phyloP scores from a whole-genome alignment of 2,329 filamentous ascomycete species.

The Paecilomyces dactylethromorphus region DNA sequence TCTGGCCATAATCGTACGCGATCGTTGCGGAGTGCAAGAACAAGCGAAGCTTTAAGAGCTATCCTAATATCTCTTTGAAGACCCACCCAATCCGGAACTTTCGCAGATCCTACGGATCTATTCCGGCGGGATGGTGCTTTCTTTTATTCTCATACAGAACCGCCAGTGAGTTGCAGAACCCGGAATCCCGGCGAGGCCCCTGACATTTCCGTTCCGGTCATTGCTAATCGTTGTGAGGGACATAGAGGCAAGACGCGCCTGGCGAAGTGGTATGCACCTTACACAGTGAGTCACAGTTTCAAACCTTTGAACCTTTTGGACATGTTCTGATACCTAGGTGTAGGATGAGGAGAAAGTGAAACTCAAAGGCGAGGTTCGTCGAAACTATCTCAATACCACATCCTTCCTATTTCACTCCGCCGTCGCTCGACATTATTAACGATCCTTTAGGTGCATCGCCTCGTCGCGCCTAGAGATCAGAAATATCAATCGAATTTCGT shows the following conservation, averaged over 20 bases:
- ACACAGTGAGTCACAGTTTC: constrained; percentile 55
- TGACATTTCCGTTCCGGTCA: constrained; percentile 5
- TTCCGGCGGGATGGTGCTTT: constrained; percentile 54
- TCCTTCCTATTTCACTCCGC: constrained; percentile 1
- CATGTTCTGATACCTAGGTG: constrained; percentile 3
- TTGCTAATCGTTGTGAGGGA: constrained; percentile 13
- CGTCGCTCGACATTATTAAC: constrained; percentile 1
- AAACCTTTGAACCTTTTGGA: not conserved
- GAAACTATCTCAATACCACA: not conserved
- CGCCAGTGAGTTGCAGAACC: constrained; percentile 57
- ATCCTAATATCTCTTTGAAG: not conserved
- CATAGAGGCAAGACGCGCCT: constrained; percentile 91
- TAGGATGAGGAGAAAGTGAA: constrained; percentile 97
- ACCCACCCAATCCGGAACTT: not conserved
- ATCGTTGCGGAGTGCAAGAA: not conserved
- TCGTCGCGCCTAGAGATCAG: constrained; percentile 94
- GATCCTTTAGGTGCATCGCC: constrained; percentile 70
- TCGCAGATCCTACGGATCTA: not conserved
- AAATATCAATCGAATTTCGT: constrained; percentile 99
- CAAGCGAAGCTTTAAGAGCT: not conserved
- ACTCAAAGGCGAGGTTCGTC: constrained; percentile 82
- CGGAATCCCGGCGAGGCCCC: not conserved
- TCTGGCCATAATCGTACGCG: not conserved
- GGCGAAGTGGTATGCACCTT: constrained; percentile 98
- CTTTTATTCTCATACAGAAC: constrained; percentile 86